Conservation (phyloP, 768 basidiomycete genomes). For the Termitomyces eurrhizus region DNA sequence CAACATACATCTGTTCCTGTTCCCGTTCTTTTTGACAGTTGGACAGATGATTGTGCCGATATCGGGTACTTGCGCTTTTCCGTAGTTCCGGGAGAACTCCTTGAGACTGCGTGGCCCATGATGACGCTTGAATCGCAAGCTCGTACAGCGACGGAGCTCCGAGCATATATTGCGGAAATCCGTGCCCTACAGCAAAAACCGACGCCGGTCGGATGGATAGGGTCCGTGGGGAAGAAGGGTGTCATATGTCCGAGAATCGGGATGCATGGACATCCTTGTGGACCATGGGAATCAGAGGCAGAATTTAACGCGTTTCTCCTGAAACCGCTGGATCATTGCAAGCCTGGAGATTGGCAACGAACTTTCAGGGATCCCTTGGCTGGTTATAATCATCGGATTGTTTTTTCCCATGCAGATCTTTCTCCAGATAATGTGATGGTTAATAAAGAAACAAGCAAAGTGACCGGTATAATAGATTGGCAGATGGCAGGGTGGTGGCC, state of each 20-base stretch:
- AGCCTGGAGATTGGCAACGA: not conserved
- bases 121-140: not conserved
- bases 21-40: not conserved
- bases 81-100: not conserved
- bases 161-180: not conserved
- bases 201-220: not conserved
- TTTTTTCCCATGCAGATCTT: constrained; percentile 6
- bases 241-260: not conserved
- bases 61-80: not conserved
- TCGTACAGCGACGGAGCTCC: not conserved
- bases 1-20: not conserved
- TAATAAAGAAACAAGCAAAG: constrained; percentile 4
- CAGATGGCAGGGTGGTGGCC: constrained; percentile 17
- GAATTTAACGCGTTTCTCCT: not conserved
- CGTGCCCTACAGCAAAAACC: not conserved
- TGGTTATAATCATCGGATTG: not conserved
- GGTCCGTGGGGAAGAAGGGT: not conserved
- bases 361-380: not conserved
- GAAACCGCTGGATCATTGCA: not conserved
- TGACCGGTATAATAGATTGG: constrained; percentile 19
- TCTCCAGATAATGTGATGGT: constrained; percentile 1
- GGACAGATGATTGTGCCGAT: not conserved
- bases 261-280: not conserved
- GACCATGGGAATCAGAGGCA: not conserved
- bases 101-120: not conserved